Evolutionary conservation across 2,329 filamentous ascomycete genomes (phyloP), one percentile per base, ranked within the genome.

Genomic region (Colletotrichum echinochloae): DNA sequence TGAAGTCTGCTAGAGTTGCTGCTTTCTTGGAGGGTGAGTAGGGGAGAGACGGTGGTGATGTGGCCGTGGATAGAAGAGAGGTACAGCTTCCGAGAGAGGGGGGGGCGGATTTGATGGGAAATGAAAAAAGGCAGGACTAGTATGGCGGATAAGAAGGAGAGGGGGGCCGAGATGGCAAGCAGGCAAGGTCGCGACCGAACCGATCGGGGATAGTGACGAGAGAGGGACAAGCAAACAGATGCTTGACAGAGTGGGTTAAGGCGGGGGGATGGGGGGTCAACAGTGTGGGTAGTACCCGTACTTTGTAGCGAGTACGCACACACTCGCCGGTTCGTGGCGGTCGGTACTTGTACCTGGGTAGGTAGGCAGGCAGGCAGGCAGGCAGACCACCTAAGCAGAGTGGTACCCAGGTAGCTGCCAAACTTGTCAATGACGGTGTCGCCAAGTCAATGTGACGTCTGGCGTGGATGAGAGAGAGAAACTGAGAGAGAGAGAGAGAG

Each of bases 391-490:
- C 35, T 37, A 37, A 33, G 30, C 35, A n/a, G 20, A 54, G 28
- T 44, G 11, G 14, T 23, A n/a, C n/a, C n/a, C n/a, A 28, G 33
- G 37, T 41, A 41, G 39, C 44, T 51, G 46, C 20, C 60, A 23
- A 26, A 16, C 14, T 12, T 33, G 30, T 46, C 64, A 39, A 62
- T 65, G 46, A 65, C 26, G 54, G 20, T 14, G 49, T 61, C 30
- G 68, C 59, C 57, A 71, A 71, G 57, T 67, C 52, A 39, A 68
- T 48, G 64, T 71, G 64, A 71, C 64, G 67, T 70, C 57, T 57
- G 49, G 48, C 54, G 54, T 48, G 37, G 37, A n/a, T 37, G 48
- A 62, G 46, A 51, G 14, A 23, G 41, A 49, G 6, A 18, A n/a
- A n/a, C n/a, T n/a, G 46, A 16, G 46, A 44, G 20, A n/a, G 20